Evolutionary conservation across 306 rosid species (phyloP).

Genomic region (Sesbania bispinosa): DNA sequence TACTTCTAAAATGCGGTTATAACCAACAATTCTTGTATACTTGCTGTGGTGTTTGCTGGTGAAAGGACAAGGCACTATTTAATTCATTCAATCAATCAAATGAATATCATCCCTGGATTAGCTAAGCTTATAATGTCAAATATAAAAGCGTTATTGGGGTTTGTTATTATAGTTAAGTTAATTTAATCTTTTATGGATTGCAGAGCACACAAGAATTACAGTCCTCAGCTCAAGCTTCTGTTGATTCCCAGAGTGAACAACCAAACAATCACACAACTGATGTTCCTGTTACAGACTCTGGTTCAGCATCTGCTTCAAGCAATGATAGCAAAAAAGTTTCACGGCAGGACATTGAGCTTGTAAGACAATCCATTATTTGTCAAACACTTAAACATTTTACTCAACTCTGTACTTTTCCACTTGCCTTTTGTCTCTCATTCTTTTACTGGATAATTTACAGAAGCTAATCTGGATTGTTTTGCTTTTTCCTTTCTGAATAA

Average conservation of each 20-base stretch:
- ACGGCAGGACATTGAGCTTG: slow-evolving; percentile 76
- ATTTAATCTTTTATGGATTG: not conserved
- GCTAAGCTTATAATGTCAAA: not conserved
- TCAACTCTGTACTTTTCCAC: not conserved
- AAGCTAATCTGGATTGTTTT: slow-evolving; percentile 12
- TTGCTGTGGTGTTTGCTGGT: not conserved
- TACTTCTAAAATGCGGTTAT: not conserved
- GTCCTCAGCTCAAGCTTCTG: slow-evolving; percentile 55
- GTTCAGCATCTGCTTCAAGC: slow-evolving; percentile 62
- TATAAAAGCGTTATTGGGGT: not conserved
- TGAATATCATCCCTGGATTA: not conserved
- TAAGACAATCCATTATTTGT: slow-evolving; percentile 31
- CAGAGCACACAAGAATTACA: slow-evolving; percentile 60
- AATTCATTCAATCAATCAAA: not conserved
- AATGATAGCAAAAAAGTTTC: slow-evolving; percentile 69
- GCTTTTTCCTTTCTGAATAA: slow-evolving; percentile 1
- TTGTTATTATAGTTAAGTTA: slow-evolving; percentile 3
- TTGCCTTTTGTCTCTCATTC: not conserved
- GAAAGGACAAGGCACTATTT: not conserved
- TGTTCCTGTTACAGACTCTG: slow-evolving; percentile 59
- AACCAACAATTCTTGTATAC: not conserved
- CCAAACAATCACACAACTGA: slow-evolving; percentile 52
- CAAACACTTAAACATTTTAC: not conserved
- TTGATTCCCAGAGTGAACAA: slow-evolving; percentile 55
- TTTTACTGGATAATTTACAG: not conserved